Evolutionary conservation across 371 early-diverging fungal genomes (phyloP).

Genomic region (Mucor piriformis): DNA sequence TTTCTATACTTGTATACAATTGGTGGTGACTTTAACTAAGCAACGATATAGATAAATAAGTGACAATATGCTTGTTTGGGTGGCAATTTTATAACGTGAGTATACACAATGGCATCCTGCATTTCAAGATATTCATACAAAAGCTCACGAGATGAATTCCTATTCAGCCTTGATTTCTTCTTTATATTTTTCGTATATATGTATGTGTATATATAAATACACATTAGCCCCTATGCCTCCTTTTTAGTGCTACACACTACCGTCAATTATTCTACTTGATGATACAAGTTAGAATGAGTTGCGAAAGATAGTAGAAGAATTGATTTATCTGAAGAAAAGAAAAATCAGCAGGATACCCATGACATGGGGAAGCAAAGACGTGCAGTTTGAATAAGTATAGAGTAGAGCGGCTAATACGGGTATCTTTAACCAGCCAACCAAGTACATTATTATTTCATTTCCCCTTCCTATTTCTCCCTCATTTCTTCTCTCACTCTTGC

Average conservation of each 20-base stretch:
- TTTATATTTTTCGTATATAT: background rate
- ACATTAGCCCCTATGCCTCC: background rate
- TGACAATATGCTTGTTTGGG: background rate
- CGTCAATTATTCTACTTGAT: background rate
- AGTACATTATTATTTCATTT: background rate
- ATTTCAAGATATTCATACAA: background rate
- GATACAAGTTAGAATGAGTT: too few species aligned
- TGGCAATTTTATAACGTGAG: constrained; percentile 1
- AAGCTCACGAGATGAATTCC: background rate
- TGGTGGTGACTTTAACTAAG: background rate
- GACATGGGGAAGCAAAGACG: too few species aligned
- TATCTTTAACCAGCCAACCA: background rate
- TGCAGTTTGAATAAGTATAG: too few species aligned
- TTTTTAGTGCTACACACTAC: background rate
- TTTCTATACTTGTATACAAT: background rate
- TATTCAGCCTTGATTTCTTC: constrained; percentile 3
- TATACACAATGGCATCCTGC: background rate
- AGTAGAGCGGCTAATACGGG: too few species aligned
- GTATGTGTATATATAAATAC: background rate
- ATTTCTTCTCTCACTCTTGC: background rate
- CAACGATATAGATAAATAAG: too few species aligned
- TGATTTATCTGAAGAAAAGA: too few species aligned
- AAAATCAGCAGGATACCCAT: too few species aligned
- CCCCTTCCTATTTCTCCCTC: constrained; percentile 3
- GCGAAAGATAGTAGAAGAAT: too few species aligned